Conservation (phyloP, 345 rosid genomes). For the Lepidium africanum region DNA sequence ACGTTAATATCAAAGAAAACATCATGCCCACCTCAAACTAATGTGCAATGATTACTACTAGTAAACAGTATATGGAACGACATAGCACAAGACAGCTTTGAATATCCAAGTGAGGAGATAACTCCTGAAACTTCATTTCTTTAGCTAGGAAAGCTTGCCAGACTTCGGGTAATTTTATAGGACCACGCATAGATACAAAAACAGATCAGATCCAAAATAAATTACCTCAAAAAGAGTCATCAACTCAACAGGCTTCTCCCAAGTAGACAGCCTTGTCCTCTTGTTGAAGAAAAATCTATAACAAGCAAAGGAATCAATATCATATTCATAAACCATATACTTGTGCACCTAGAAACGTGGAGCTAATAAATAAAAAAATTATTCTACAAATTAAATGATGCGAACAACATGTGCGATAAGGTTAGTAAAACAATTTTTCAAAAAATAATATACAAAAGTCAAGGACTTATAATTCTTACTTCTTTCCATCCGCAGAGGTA, state of each 20-base stretch:
- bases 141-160: conserved; percentile 11
- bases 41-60: neutral
- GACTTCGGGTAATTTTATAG: neutral
- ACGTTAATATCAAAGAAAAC: neutral
- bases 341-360: neutral
- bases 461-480: conserved; percentile 33
- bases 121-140: conserved; percentile 5
- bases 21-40: conserved; percentile 5
- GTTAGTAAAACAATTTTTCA: neutral
- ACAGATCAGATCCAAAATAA: conserved; percentile 12
- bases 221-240: conserved; percentile 93
- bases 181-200: conserved; percentile 1
- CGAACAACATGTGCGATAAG: neutral
- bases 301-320: neutral
- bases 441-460: neutral
- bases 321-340: conserved; percentile 16
- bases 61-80: neutral
- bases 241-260: conserved; percentile 94
- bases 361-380: neutral
- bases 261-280: conserved; percentile 66
- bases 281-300: conserved; percentile 82
- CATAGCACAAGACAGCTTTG: conserved; percentile 10
- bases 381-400: neutral
- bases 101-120: neutral
- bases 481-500: conserved; percentile 70